Evolutionary conservation across 208 protist species (phyloP).

Genomic region (Porcisia deanei): DNA sequence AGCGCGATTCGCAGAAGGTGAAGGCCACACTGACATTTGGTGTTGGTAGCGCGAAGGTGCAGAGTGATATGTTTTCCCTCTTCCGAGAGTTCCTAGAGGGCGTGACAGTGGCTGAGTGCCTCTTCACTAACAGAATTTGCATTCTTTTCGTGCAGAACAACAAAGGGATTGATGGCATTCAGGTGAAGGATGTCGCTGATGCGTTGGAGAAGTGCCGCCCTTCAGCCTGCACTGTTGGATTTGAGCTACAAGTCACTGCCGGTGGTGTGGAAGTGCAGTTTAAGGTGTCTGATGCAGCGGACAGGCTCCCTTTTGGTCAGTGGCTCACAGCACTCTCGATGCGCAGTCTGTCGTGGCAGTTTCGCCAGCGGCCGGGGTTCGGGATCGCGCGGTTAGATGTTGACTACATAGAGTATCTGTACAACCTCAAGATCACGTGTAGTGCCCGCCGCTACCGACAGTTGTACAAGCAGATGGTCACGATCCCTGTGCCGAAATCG

Average conservation of each 20-base stretch:
- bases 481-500: constrained; percentile 50
- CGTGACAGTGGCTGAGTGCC: constrained; percentile 61
- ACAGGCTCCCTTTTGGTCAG: constrained; percentile 59
- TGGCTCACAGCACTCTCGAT: constrained; percentile 78
- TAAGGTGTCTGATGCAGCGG: constrained; percentile 36
- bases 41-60: constrained; percentile 78
- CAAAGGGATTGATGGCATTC: constrained; percentile 74
- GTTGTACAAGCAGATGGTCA: constrained; percentile 64
- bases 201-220: constrained; percentile 82
- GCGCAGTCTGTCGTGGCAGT: constrained; percentile 79
- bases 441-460: constrained; percentile 43
- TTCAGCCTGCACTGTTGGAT: constrained; percentile 38
- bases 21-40: constrained; percentile 58
- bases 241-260: constrained; percentile 35
- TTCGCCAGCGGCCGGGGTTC: constrained; percentile 45
- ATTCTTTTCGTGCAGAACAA: constrained; percentile 70
- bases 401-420: constrained; percentile 84
- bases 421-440: constrained; percentile 69
- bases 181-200: constrained; percentile 30
- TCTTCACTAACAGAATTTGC: constrained; percentile 74
- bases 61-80: constrained; percentile 88
- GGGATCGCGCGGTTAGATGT: constrained; percentile 59
- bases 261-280: constrained; percentile 61
- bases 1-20: constrained; percentile 77
- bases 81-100: constrained; percentile 69